Evolutionary conservation across 495 filamentous ascomycete genomes (phyloP).

Genomic region (Margaritispora aquatica): DNA sequence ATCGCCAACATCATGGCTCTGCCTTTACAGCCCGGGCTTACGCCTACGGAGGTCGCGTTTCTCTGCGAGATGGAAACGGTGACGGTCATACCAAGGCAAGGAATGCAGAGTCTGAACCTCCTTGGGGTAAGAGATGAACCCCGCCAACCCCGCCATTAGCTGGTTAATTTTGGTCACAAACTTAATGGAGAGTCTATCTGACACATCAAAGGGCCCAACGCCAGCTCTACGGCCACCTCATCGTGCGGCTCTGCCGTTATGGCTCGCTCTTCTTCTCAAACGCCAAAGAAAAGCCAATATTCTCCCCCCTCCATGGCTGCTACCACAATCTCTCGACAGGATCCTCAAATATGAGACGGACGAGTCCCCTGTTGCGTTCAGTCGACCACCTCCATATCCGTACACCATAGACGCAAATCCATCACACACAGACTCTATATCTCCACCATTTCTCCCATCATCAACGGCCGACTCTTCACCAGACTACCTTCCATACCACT

Average conservation of each 20-base stretch:
- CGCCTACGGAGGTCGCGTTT: conserved; percentile 87
- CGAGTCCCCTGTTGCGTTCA: conserved; percentile 56
- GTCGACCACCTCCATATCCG: conserved; percentile 61
- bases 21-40: conserved; percentile 74
- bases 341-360: conserved; percentile 80
- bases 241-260: conserved; percentile 75
- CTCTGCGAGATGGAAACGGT: conserved; percentile 96
- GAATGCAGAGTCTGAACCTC: conserved; percentile 76
- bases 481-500: conserved; percentile 82
- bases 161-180: background rate
- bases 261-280: conserved; percentile 96
- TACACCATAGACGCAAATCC: conserved; percentile 20
- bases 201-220: conserved; percentile 59
- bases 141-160: conserved; percentile 21
- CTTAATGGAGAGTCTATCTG: background rate
- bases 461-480: conserved; percentile 53
- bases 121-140: conserved; percentile 60
- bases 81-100: conserved; percentile 85
- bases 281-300: conserved; percentile 93
- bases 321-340: conserved; percentile 58
- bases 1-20: conserved; percentile 58
- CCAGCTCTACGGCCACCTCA: conserved; percentile 73
- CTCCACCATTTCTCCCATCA: conserved; percentile 56
- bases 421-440: conserved; percentile 24
- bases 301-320: conserved; percentile 82